Conservation (phyloP, 176 grass and related monocot species). For the Chrysopogon serrulatus region DNA sequence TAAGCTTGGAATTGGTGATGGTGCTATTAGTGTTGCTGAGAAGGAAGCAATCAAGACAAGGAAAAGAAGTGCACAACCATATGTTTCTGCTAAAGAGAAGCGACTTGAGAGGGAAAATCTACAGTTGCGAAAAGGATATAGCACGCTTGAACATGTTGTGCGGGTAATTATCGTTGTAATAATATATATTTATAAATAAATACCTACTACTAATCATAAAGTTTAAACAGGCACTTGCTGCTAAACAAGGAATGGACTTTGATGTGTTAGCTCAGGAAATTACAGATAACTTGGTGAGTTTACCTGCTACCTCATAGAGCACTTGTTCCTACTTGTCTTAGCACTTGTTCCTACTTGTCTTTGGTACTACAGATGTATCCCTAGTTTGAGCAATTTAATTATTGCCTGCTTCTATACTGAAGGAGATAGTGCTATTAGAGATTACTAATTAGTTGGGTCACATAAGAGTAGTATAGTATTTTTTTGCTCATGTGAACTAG, state of each 20-base stretch:
- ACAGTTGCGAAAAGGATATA: not conserved
- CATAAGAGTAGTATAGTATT: too few species aligned
- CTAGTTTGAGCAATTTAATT: too few species aligned
- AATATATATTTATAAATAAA: not conserved
- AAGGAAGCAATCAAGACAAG: not conserved
- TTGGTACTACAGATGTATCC: too few species aligned
- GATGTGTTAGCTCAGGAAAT: not conserved
- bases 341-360: too few species aligned
- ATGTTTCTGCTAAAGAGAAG: not conserved
- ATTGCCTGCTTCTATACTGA: too few species aligned
- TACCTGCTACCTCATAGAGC: not conserved
- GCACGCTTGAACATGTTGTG: not conserved
- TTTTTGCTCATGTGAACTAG: too few species aligned
- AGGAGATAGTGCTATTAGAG: too few species aligned
- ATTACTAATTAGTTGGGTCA: too few species aligned
- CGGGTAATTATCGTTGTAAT: not conserved
- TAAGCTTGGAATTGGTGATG: not conserved
- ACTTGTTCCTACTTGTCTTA: too few species aligned
- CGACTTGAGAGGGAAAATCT: too few species aligned
- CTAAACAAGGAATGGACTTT: not conserved
- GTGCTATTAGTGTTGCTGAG: not conserved
- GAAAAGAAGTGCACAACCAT: not conserved
- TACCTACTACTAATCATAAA: not conserved
- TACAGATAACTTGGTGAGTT: not conserved
- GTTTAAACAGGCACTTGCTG: not conserved